Evolutionary conservation across 352 stramenopile species (phyloP).

Genomic region (Phytophthora pseudosyringae): DNA sequence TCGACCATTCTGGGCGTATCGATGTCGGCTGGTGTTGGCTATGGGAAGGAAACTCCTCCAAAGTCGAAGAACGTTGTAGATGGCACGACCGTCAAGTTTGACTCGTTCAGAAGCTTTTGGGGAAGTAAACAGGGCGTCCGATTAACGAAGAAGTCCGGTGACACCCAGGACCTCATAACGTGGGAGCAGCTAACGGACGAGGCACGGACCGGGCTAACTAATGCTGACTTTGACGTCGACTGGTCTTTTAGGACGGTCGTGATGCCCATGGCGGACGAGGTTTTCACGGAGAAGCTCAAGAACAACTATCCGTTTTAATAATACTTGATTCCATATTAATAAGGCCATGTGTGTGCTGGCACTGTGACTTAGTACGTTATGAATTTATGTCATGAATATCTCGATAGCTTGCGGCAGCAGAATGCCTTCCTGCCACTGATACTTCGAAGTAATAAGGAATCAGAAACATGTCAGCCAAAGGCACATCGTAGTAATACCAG

Average conservation of each 20-base stretch:
- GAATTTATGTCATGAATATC: too few species aligned
- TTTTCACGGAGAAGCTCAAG: background rate
- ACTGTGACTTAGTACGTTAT: too few species aligned
- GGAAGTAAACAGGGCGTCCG: background rate
- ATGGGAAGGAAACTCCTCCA: conserved; percentile 5
- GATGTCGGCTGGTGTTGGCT: conserved; percentile 7
- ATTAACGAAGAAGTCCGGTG: conserved; percentile 2
- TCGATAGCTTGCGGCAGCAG: too few species aligned
- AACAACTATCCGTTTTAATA: background rate
- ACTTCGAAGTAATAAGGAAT: too few species aligned
- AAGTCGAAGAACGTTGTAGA: conserved; percentile 21
- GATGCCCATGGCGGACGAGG: background rate
- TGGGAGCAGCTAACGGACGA: conserved; percentile 24
- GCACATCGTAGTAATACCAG: too few species aligned
- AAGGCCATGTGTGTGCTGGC: too few species aligned
- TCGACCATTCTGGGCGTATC: conserved; percentile 28
- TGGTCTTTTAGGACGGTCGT: background rate
- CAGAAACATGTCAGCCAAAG: too few species aligned
- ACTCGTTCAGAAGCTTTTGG: conserved; percentile 6
- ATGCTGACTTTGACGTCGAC: background rate
- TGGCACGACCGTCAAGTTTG: conserved; percentile 13
- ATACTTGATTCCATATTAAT: too few species aligned
- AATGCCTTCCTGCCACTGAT: too few species aligned
- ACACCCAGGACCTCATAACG: conserved; percentile 17
- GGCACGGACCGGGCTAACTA: conserved; percentile 3